Base-by-base conservation (phyloP, 139 green algal species). In the Picochlorum costavermella region DNA sequence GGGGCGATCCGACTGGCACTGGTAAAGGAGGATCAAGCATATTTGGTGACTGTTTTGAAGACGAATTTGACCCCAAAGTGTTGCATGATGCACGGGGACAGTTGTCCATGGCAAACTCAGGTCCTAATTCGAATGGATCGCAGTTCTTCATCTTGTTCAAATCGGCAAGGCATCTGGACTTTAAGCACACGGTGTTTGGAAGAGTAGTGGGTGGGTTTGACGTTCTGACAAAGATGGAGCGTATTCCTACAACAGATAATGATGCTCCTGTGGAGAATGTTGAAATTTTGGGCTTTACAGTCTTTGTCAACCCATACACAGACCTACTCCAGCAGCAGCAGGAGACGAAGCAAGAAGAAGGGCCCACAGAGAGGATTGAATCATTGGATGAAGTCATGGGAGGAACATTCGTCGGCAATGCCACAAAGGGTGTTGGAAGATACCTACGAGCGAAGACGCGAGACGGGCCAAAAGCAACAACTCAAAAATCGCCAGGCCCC, bases 251-350 rank as follows among this genome's bases (percentile, higher is more conserved):
- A 1, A 88, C 95, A 58, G 82, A 84, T 4, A 82, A 92, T 9
- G 93, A 98, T 81, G 29, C 83, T 30, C 91, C 92, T 4, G 69
- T 78, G 53, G 61, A 86, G 46, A 73, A 84, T 3, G 86, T 96
- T 65, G 79, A 61, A 23, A 92, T 97, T 65, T 85, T 69, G 50
- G 76, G 75, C 6, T 75, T 73, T 17, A 85, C 76, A 29, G 75
- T 97, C n/a, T 98, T 96, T 76, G 84, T 84, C 14, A 92, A 98
- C 73, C 92, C 92, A 10, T 98, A 92, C 70, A 80, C 79, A 50
- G 91, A 98, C 28, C 70, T 91, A 73, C 73, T 87, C 31, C 77
- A 90, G 48, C 82, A 84, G 45, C 75, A 93, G 68, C 75, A 80
- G 37, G 80, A 77, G 29, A 57, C 31, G 2, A 58, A 28, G n/a